Percentiles rank a stretch among this genome's conserved stretches.
These are phyloP conservation scores for Thielaviopsis populi DNA, from an alignment of 2,329 filamentous ascomycete genomes.

Conservation along the genomic window DNA sequence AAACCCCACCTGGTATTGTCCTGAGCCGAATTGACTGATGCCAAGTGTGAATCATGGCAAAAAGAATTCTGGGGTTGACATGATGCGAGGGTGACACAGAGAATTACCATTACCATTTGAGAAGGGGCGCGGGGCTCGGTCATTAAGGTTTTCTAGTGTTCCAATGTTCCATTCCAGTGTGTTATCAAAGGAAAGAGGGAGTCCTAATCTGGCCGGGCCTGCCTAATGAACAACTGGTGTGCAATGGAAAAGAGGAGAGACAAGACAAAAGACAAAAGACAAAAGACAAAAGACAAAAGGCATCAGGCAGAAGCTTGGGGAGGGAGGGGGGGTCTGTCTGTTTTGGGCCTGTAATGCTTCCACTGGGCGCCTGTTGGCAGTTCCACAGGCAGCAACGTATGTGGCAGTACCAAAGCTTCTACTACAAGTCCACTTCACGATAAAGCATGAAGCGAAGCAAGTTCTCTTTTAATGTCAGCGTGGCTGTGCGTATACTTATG, in stretches of 20 bases:
- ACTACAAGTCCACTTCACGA: neutral
- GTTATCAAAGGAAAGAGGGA: neutral
- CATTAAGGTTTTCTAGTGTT: neutral
- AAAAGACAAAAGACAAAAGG: too few species aligned
- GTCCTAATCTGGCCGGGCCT: too few species aligned
- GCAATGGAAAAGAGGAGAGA: neutral
- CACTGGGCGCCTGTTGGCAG: neutral
- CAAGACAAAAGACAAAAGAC: neutral
- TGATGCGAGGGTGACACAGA: constrained; percentile 2
- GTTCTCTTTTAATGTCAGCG: neutral
- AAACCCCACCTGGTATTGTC: neutral
- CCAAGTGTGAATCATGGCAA: neutral
- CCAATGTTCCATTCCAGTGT: neutral
- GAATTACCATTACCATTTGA: too few species aligned
- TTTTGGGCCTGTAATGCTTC: neutral
- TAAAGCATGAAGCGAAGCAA: neutral
- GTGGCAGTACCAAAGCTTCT: neutral
- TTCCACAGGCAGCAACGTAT: neutral
- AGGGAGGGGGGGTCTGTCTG: neutral
- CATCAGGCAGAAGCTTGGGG: neutral
- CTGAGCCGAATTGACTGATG: neutral
- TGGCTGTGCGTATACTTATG: neutral
- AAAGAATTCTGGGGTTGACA: neutral
- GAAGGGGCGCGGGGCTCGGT: too few species aligned
- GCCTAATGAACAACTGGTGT: too few species aligned